Base-by-base conservation (phyloP, 2,329 filamentous ascomycete species). In the Venturia asperata region DNA sequence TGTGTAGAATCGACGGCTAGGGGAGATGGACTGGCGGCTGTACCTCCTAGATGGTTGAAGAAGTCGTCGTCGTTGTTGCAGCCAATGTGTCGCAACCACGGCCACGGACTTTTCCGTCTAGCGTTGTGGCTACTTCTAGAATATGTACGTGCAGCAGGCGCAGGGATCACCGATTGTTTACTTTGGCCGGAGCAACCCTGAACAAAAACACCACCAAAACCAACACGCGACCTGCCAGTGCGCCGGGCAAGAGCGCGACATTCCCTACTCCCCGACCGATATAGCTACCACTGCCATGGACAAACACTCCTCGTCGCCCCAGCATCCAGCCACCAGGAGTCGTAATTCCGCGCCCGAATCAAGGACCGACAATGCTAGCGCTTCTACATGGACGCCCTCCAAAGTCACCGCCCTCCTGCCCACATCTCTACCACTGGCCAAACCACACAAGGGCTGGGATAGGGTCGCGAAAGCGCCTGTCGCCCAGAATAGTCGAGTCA, bases 381-480 rank as follows among this genome's bases (percentile, higher is more conserved):
- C 69, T 37, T 58, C 52, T n/a, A n/a, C 17, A 30, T 81, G 79
- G 79, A 68, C 76, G 69, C 71, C 76, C 64, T 69, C 73, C 68
- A 78, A 80, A 70, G 70, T 75, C 30, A 72, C 74, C 66, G 74
- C 81, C 66, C 73, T 75, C 49, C 77, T 79, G n/a, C 34, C 34
- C 37, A 52, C 42, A 11, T 72, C 77, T 41, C 71, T 81, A 5
- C 73, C 77, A 19, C 68, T 80, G 37, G 69, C 75, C 17, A 77
- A 76, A 62, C 73, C 77, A 4, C 77, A 76, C 21, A 78, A 79
- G 60, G 80, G 74, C 60, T 83, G 80, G 80, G 80, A 83, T 65
- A 76, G 80, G 62, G 76, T 75, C 65, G 77, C 79, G 7, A 72
- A 78, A 66, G 75, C 75, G 15, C 78, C 78, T 15, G 74, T 75